Percentiles rank a stretch among this genome's conserved stretches.
These are phyloP conservation scores for Wickerhamiella siamensis DNA, from an alignment of 805 yeast genomes.

Conservation along the genomic window DNA sequence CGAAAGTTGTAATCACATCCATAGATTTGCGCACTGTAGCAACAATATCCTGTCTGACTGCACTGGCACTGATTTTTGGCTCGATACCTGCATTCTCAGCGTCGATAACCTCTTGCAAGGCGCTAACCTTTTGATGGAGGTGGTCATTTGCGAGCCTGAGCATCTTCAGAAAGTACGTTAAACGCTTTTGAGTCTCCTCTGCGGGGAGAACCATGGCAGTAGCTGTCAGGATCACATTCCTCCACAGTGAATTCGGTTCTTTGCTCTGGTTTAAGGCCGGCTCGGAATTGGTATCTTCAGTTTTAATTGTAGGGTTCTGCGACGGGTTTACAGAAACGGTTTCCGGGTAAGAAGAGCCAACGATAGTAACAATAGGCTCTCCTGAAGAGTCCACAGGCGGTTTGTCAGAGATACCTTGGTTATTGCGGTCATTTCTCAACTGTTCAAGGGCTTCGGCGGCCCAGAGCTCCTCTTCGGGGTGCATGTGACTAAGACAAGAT, in stretches of 20 bases:
- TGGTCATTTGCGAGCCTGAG: constrained; percentile 16
- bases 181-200: constrained; percentile 13
- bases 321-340: not conserved
- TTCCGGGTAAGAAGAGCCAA: not conserved
- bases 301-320: not conserved
- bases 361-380: not conserved
- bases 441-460: constrained; percentile 18
- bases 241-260: constrained; percentile 15
- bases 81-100: constrained; percentile 14
- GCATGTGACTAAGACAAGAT: constrained; percentile 4
- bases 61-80: constrained; percentile 20
- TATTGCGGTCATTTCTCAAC: constrained; percentile 8
- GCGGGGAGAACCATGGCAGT: constrained; percentile 30
- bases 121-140: constrained; percentile 14
- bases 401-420: not conserved
- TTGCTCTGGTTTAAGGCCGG: not conserved
- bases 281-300: not conserved
- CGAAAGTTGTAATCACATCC: constrained; percentile 69
- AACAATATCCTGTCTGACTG: constrained; percentile 66
- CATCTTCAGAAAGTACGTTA: constrained; percentile 12
- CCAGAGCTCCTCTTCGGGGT: constrained; percentile 13
- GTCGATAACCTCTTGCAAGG: constrained; percentile 16
- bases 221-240: constrained; percentile 22
- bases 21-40: constrained; percentile 82
- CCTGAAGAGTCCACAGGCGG: not conserved